phyloP scores from a whole-genome alignment of 148 eudicot genomes.

The Amaranthus cruentus region DNA sequence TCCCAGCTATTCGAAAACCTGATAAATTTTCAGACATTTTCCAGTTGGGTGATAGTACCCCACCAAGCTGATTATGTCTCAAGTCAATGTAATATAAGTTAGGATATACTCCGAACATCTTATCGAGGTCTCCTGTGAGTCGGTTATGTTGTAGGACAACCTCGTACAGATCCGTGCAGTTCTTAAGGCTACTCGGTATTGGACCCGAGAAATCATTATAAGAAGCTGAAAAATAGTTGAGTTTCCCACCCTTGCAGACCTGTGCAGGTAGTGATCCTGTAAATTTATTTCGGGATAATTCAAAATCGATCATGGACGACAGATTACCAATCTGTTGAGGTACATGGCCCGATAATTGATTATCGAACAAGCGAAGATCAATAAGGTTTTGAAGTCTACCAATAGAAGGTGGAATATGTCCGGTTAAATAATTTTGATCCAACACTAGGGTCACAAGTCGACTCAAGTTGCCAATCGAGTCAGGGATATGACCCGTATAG shows the following conservation, averaged over 20 bases:
- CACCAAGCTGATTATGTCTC: constrained; percentile 15
- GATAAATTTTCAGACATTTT: constrained; percentile 9
- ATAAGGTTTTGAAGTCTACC: constrained; percentile 14
- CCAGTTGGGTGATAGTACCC: constrained; percentile 13
- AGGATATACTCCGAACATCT: constrained; percentile 26
- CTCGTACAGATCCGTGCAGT: constrained; percentile 17
- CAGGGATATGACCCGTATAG: constrained; percentile 20
- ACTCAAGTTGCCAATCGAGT: constrained; percentile 9
- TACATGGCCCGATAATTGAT: constrained; percentile 19
- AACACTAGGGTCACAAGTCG: background rate
- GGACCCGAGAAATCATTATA: constrained; percentile 20
- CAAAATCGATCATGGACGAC: constrained; percentile 11
- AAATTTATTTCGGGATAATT: constrained; percentile 10
- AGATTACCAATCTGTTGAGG: constrained; percentile 20
- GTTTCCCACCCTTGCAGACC: constrained; percentile 14
- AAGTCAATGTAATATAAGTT: constrained; percentile 21
- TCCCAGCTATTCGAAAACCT: constrained; percentile 8
- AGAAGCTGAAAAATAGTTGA: constrained; percentile 13
- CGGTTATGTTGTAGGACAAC: constrained; percentile 20
- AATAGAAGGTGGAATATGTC: constrained; percentile 17
- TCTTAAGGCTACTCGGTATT: constrained; percentile 13
- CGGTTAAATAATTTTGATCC: constrained; percentile 6
- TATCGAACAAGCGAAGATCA: constrained; percentile 10
- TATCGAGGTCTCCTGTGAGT: constrained; percentile 11
- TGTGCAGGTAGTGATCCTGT: constrained; percentile 13